Evolutionary conservation across 1,284 basidiomycete species (phyloP).

Genomic region (Porogramme epimiltina): DNA sequence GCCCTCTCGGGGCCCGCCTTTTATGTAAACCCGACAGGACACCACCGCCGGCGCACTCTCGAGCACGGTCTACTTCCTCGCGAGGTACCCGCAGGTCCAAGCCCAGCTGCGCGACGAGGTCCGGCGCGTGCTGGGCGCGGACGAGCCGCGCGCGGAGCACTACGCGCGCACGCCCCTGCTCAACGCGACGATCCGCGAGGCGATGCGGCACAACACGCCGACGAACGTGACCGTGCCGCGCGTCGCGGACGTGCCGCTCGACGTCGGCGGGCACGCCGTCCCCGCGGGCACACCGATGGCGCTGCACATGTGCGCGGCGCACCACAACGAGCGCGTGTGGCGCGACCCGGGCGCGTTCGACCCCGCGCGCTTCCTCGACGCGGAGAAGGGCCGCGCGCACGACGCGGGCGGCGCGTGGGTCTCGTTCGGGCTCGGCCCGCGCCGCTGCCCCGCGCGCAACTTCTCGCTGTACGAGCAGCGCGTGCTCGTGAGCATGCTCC

Average conservation of each 20-base stretch:
- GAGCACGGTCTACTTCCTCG: constrained; percentile 34
- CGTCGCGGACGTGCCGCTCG: constrained; percentile 19
- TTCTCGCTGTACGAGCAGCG: constrained; percentile 37
- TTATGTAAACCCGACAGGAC: too few species aligned
- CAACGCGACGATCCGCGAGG: constrained; percentile 35
- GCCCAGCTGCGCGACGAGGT: constrained; percentile 30
- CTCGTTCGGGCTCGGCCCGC: constrained; percentile 23
- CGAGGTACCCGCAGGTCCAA: constrained; percentile 32
- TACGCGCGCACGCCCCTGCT: constrained; percentile 28
- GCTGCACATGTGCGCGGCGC: constrained; percentile 32
- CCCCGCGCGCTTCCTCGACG: constrained; percentile 25
- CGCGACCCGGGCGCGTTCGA: constrained; percentile 17
- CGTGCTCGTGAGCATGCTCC: constrained; percentile 30
- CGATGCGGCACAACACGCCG: constrained; percentile 36
- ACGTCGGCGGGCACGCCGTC: constrained; percentile 12
- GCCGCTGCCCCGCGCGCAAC: constrained; percentile 33
- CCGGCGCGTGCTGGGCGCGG: constrained; percentile 16
- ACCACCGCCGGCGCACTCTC: constrained; percentile 36
- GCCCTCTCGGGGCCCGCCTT: too few species aligned
- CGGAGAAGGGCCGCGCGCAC: constrained; percentile 1
- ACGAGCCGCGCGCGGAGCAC: constrained; percentile 29
- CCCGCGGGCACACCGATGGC: constrained; percentile 29
- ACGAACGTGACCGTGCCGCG: constrained; percentile 33
- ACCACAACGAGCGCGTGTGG: constrained; percentile 30
- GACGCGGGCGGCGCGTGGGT: constrained; percentile 9